Conservation (phyloP, 805 yeast species). For the Sungouiella thailandica region DNA sequence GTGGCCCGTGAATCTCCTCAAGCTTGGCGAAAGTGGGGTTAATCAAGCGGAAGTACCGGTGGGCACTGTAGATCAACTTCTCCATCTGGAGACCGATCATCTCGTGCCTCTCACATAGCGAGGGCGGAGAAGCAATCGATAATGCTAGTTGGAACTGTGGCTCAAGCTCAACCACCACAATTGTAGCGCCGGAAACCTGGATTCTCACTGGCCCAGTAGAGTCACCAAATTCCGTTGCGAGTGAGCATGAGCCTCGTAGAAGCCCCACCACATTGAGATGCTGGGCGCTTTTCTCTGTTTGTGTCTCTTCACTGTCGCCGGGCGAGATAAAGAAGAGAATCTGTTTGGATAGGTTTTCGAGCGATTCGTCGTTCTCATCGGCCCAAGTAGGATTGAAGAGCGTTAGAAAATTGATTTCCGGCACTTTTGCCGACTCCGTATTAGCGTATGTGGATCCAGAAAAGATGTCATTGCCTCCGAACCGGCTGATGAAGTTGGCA, state of each 20-base stretch:
- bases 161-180: conserved; percentile 23
- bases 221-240: conserved; percentile 22
- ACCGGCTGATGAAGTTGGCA: conserved; percentile 26
- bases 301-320: conserved; percentile 4
- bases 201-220: conserved; percentile 17
- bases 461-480: conserved; percentile 13
- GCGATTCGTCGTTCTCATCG: conserved; percentile 20
- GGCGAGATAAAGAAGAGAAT: conserved; percentile 26
- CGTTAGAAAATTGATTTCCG: conserved; percentile 20
- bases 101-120: conserved; percentile 12
- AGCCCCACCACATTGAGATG: conserved; percentile 31
- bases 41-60: conserved; percentile 23
- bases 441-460: conserved; percentile 2
- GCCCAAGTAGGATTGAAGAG: conserved; percentile 30
- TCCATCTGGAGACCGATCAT: conserved; percentile 23
- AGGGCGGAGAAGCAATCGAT: conserved; percentile 15
- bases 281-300: conserved; percentile 9
- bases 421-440: not conserved
- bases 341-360: conserved; percentile 28
- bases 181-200: conserved; percentile 21
- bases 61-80: conserved; percentile 17
- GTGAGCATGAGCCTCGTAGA: conserved; percentile 31
- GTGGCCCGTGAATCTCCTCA: conserved; percentile 12
- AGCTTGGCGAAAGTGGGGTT: conserved; percentile 21
- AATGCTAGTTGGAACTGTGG: conserved; percentile 23